Evolutionary conservation across 208 protist genomes (phyloP).

Genomic region (Leptomonas seymouri): DNA sequence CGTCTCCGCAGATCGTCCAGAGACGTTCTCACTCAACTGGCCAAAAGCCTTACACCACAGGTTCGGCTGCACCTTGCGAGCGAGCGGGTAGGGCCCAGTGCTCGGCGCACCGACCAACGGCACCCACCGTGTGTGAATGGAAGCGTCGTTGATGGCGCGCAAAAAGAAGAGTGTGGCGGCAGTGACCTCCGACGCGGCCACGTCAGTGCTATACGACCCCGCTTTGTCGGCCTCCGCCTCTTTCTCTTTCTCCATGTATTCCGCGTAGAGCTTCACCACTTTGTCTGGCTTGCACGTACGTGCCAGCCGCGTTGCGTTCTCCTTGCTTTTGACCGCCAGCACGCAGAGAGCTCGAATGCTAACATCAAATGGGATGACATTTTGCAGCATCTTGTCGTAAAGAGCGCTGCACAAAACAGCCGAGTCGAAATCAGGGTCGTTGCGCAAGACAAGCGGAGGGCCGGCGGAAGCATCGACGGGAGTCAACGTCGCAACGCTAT

Average conservation of each 20-base stretch:
- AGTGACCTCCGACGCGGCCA: constrained; percentile 39
- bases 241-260: constrained; percentile 40
- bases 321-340: constrained; percentile 49
- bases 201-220: constrained; percentile 10
- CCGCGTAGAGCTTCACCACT: constrained; percentile 52
- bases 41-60: constrained; percentile 65
- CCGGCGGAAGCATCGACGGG: background rate
- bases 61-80: constrained; percentile 31
- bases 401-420: constrained; percentile 54
- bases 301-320: constrained; percentile 56
- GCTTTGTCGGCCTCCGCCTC: background rate
- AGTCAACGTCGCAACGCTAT: too few relatives aligned
- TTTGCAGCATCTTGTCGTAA: constrained; percentile 71
- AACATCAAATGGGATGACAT: constrained; percentile 84
- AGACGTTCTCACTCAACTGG: background rate
- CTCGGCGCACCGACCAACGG: constrained; percentile 32
- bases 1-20: constrained; percentile 15
- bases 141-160: constrained; percentile 56
- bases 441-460: constrained; percentile 11
- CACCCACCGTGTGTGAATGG: constrained; percentile 34
- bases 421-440: constrained; percentile 55
- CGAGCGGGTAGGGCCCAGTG: constrained; percentile 44
- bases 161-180: constrained; percentile 71
- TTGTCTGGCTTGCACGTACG: constrained; percentile 30
- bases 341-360: constrained; percentile 71